Base-by-base conservation (phyloP, 148 eudicot genomes). In the Dysphania ambrosioides region DNA sequence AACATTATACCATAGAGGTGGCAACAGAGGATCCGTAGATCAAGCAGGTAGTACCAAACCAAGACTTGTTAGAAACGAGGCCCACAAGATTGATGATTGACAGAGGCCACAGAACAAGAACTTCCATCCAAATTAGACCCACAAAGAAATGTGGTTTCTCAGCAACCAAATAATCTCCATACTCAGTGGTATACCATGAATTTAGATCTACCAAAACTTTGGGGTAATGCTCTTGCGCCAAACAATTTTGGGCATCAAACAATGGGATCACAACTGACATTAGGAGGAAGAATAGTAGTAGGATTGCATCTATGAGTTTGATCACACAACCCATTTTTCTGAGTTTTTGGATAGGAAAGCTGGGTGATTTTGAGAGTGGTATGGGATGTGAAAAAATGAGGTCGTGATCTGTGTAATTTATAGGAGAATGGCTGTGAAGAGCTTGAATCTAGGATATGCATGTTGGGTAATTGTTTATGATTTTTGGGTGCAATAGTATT, bases 141-240 rank as follows among this genome's bases (percentile, higher is more conserved):
- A 79, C 72, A 66, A 79, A 82, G 71, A 82, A 82, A 57, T 75
- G 67, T 23, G 85, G 85, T 67, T 72, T 76, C 61, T 82, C 85
- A 5, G 64, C 36, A 23, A 68, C 62, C 80, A 82, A 68, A 70
- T 82, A 82, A 64, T 82, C 82, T 3, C 82, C 85, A 64, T 67
- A 82, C 75, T 76, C 78, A 13, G 9, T 60, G 53, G 36, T 58
- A 34, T 82, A 82, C 80, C 80, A 79, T 16, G 29, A 29, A 2
- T 62, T 72, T 30, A 82, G 71, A 67, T 82, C 78, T 32, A 72
- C 62, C 68, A 82, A 70, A 42, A 62, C 62, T 61, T 71, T 76
- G 2, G 85, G 85, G 29, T 66, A 79, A 35, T 58, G 72, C 53
- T 75, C 71, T 11, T 36, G 40, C 6, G 85, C 82, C 13, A 82